A percentile compares a stretch with the other conserved stretches of the same genome.
phyloP scores from a whole-genome alignment of 2,329 filamentous ascomycete species.

The Rutstroemia sp. region DNA sequence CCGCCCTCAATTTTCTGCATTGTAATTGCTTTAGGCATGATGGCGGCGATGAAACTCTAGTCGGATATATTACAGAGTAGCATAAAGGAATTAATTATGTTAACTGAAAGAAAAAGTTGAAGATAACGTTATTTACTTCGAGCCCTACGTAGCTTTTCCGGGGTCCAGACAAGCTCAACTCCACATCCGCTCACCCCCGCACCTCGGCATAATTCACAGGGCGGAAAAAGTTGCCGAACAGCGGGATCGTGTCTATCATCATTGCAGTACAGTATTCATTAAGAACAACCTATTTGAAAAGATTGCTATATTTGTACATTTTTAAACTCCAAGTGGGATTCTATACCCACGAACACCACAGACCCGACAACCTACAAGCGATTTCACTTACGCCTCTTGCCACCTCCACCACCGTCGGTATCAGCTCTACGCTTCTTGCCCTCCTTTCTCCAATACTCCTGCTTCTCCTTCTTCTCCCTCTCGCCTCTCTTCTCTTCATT shows the following conservation, averaged over 20 bases:
- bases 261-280: too few relatives aligned
- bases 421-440: constrained; percentile 67
- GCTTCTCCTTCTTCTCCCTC: constrained; percentile 82
- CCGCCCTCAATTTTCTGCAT: constrained; percentile 61
- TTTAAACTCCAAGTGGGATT: background rate
- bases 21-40: constrained; percentile 24
- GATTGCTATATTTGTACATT: background rate
- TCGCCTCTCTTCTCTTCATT: constrained; percentile 77
- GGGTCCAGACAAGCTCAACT: background rate
- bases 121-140: too few relatives aligned
- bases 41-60: background rate
- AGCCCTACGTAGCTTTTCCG: too few relatives aligned
- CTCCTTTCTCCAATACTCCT: constrained; percentile 89
- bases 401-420: constrained; percentile 40
- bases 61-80: background rate
- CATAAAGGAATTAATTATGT: background rate
- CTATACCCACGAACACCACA: constrained; percentile 1
- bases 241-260: too few relatives aligned
- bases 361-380: background rate
- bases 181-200: background rate
- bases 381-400: constrained; percentile 22
- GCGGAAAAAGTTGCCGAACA: background rate
- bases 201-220: background rate
- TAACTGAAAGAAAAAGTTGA: background rate
- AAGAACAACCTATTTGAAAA: too few relatives aligned